Conservation (phyloP, 2,329 filamentous ascomycete genomes). For the Mollisiaceae sp. region DNA sequence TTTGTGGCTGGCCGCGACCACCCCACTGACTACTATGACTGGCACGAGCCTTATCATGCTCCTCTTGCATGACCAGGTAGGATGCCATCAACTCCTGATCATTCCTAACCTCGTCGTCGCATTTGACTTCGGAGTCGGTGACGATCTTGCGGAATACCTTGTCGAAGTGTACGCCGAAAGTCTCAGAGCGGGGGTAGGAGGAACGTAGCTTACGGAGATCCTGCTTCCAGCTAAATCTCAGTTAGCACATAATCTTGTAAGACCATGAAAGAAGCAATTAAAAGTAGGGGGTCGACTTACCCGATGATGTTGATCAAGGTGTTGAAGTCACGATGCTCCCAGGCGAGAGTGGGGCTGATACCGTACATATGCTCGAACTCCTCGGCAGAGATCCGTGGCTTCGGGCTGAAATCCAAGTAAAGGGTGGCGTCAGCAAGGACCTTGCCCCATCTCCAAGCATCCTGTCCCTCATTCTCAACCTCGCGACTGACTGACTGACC, state of each 20-base stretch:
- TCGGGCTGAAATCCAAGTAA: slow-evolving; percentile 6
- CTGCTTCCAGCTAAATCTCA: neutral
- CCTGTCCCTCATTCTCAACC: slow-evolving; percentile 5
- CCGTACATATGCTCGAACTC: slow-evolving; percentile 18
- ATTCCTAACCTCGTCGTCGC: neutral
- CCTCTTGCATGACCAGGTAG: neutral
- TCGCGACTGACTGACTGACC: neutral
- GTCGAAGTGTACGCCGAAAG: neutral
- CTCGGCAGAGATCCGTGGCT: neutral
- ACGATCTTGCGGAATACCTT: neutral
- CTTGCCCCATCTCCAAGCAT: neutral
- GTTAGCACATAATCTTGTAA: neutral
- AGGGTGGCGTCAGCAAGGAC: slow-evolving; percentile 19
- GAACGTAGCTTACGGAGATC: neutral
- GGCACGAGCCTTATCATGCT: neutral
- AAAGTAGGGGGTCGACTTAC: neutral
- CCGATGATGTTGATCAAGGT: slow-evolving; percentile 20
- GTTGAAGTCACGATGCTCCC: slow-evolving; percentile 20
- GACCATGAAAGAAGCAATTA: neutral
- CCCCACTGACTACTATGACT: neutral
- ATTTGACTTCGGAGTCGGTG: neutral
- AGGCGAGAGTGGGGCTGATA: slow-evolving; percentile 10
- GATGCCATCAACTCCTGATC: neutral
- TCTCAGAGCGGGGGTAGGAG: neutral
- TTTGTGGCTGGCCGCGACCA: neutral